Percentiles rank a stretch among this genome's conserved stretches.
phyloP scores from a whole-genome alignment of 164 flowering plant species.

The Protea cynaroides region DNA sequence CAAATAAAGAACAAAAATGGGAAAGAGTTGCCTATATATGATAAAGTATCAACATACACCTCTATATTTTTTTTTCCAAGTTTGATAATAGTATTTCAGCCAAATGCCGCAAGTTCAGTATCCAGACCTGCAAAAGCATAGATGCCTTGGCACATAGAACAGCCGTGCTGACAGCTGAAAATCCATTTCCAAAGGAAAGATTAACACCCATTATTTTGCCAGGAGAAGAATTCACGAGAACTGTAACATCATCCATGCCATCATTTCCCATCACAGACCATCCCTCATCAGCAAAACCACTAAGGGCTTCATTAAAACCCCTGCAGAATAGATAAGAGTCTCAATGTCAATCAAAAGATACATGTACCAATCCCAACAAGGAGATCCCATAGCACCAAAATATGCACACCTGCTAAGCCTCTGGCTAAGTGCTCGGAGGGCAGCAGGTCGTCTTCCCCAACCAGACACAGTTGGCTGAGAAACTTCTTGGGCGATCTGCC shows the following conservation, averaged over 20 bases:
- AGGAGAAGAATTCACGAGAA: conserved; percentile 80
- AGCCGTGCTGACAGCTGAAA: conserved; percentile 53
- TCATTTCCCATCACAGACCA: conserved; percentile 86
- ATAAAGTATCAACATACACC: no score
- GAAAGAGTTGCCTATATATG: no score
- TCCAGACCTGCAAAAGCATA: conserved; percentile 87
- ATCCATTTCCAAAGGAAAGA: conserved; percentile 59
- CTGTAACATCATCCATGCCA: conserved; percentile 87
- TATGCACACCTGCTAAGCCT: conserved; percentile 67
- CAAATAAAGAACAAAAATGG: no score
- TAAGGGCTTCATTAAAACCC: conserved; percentile 95
- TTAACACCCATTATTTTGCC: conserved; percentile 68
- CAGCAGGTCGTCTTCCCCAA: conserved; percentile 89
- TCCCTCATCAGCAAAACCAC: conserved; percentile 92
- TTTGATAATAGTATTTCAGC: no score
- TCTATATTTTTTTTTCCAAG: no score
- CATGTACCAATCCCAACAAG: not conserved
- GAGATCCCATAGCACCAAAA: not conserved
- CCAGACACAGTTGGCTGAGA: conserved; percentile 58
- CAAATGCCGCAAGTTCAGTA: not conserved
- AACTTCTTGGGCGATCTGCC: conserved; percentile 84
- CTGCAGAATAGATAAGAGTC: conserved; percentile 28
- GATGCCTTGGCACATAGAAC: conserved; percentile 96
- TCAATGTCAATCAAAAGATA: not conserved
- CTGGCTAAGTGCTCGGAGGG: conserved; percentile 75